Evolutionary conservation across 1,284 basidiomycete species (phyloP).

Genomic region (Earliella scabrosa): DNA sequence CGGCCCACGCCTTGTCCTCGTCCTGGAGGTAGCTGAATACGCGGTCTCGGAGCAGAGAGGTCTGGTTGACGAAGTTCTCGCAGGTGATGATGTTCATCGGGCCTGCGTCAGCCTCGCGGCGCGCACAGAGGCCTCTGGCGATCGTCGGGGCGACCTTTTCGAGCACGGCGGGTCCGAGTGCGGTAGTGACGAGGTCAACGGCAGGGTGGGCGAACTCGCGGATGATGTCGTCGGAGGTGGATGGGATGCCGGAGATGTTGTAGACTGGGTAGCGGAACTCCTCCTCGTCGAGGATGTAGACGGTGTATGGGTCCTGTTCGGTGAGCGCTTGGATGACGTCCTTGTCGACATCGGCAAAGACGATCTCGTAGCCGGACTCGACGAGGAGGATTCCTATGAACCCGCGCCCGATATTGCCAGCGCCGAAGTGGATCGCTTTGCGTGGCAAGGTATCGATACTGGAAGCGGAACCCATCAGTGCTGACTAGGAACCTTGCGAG

Average conservation of each 20-base stretch:
- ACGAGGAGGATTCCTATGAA: constrained; percentile 46
- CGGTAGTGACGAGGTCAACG: constrained; percentile 44
- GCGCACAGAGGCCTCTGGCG: constrained; percentile 31
- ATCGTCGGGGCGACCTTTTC: constrained; percentile 33
- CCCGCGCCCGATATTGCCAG: constrained; percentile 47
- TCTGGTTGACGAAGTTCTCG: constrained; percentile 45
- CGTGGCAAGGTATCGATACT: no score
- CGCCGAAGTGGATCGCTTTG: constrained; percentile 40
- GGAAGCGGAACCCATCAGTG: no score
- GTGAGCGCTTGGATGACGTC: constrained; percentile 33
- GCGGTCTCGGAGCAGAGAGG: constrained; percentile 35
- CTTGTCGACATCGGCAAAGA: constrained; percentile 36
- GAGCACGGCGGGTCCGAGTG: constrained; percentile 38
- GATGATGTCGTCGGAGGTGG: constrained; percentile 34
- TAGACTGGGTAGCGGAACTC: constrained; percentile 26
- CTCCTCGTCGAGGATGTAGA: constrained; percentile 33
- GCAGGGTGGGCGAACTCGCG: constrained; percentile 32
- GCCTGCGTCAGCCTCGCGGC: constrained; percentile 22
- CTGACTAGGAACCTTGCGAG: no score
- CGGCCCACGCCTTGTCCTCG: constrained; percentile 33
- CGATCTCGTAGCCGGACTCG: constrained; percentile 43
- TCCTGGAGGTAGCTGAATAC: constrained; percentile 33
- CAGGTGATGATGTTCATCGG: constrained; percentile 44
- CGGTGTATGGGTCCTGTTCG: constrained; percentile 28
- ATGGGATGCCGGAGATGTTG: constrained; percentile 38